Evolutionary conservation across 257 asterid genomes (phyloP), one percentile per base, ranked within the genome.

Genomic region (Solanum tarijense): DNA sequence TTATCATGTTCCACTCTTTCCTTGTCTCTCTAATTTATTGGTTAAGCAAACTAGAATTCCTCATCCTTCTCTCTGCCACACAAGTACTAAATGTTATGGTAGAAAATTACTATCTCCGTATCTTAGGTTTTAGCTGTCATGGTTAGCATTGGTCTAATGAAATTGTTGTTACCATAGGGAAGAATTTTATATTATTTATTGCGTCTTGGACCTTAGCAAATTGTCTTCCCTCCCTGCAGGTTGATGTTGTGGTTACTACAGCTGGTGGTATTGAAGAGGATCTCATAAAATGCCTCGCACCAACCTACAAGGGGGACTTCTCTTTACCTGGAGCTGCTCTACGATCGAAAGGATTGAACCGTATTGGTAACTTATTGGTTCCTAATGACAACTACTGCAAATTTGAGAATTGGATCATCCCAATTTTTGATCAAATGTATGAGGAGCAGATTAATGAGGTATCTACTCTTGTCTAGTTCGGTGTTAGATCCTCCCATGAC

Each of bases 251-350:
- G 84, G 98, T 97, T 52, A 97, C 99, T 12, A 97, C 99, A n/a
- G 98, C 99, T 23, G 99, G 99, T 72, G 99, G 99, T 91, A 89
- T 97, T 16, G 99, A 97, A 90, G 99, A 97, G 91, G 99, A 97
- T 91, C 98, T 97, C 66, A 96, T 97, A 87, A 97, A 97, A 90
- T 96, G 99, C 90, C 96, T 97, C 68, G 99, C 98, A 36, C 99
- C 98, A 34, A 96, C 98, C 52, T 97, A 91, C 87, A 92, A 93
- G 88, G 99, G 98, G 14, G 96, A 92, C 25, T 96, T 97, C 90
- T 94, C 96, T 89, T 92, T 95, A 75, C 93, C 98, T 66, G 99
- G 99, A 86, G 98, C 95, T 83, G 89, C 86, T 90, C 94, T 97
- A 38, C 96, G 98, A 39, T 92, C 98, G 2, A 95, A 94, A 91